These are phyloP conservation scores for Pythium brassicae DNA, from an alignment of 352 stramenopile genomes.

Conservation along the genomic window DNA sequence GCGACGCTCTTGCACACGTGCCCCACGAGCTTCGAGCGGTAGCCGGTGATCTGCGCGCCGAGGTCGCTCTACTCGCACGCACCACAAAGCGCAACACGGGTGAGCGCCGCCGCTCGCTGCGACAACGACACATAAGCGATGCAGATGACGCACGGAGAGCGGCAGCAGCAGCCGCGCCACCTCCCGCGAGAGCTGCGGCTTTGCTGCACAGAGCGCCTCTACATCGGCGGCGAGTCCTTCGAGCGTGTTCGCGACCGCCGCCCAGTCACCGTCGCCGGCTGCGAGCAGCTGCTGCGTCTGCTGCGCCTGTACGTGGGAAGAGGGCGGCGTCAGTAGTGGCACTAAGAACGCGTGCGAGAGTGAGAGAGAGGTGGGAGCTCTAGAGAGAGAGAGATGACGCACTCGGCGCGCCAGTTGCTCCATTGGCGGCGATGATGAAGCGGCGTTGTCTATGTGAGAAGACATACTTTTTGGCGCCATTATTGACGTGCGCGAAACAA, in stretches of 20 bases:
- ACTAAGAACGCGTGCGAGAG: not conserved
- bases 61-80: constrained; percentile 28
- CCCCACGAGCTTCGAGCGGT: constrained; percentile 48
- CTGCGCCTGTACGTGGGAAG: constrained; percentile 25
- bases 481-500: not conserved
- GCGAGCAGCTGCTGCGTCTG: constrained; percentile 30
- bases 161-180: constrained; percentile 32
- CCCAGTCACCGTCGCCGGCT: constrained; percentile 34
- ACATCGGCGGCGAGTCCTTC: constrained; percentile 42
- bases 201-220: constrained; percentile 22
- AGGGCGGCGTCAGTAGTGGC: not conserved
- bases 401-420: constrained; percentile 19
- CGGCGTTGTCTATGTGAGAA: not conserved
- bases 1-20: constrained; percentile 41
- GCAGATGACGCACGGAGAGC: constrained; percentile 33
- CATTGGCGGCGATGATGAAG: constrained; percentile 4
- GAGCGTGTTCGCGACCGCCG: constrained; percentile 27
- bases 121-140: too few species aligned
- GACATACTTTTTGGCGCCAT: not conserved
- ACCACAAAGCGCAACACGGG: not conserved
- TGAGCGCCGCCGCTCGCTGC: not conserved
- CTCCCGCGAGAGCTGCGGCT: constrained; percentile 20
- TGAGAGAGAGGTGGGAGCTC: not conserved
- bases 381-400: not conserved
- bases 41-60: constrained; percentile 32